Base-by-base conservation (phyloP, 2,329 filamentous ascomycete species). In the Paecilomyces sp. region DNA sequence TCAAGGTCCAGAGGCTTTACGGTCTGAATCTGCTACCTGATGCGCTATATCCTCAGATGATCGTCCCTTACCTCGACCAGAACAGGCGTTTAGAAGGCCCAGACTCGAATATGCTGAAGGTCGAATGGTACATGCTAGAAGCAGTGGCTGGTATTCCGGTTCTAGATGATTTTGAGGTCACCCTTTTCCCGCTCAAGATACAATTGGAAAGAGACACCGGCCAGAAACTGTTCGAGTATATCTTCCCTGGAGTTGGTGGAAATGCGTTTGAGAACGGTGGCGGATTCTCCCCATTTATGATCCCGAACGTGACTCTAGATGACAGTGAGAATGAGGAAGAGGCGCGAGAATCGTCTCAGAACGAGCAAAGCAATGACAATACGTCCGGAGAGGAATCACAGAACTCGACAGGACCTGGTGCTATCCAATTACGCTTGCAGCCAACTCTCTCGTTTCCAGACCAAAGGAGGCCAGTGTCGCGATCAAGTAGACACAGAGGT, bases 51-150 rank as follows among this genome's bases (percentile, higher is more conserved):
- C 94, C 94, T 0, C 89, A 96, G 71, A 97, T 99, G 83, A 91
- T 99, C 61, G 88, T 89, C 15, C 92, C 94, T 0, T 97, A 96
- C 69, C 78, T 89, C 24, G 89, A 96, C 62, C 83, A 85, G 57
- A 83, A 86, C 36, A 71, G 72, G 75, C 84, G 73, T 70, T 79
- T 71, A 64, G 79, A 81, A 33, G 82, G 85, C 54, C 75, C 81
- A n/a, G 78, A 81, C 57, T 86, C 89, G 62, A 91, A 92, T 69
- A 97, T 97, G 89, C 84, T 99, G 57, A 86, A 89, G 34, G 90
- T 99, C 12, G 94, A 96, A 71, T 99, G 95, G 91, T 88, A 97
- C 71, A 97, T 97, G 91, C 83, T 99, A 3, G 94, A 99, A 76
- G 92, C 94, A 7, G 97, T 99, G 73, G 94, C 93, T 41, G 94